phyloP scores from a whole-genome alignment of 306 rosid genomes.

The Urtica urens region DNA sequence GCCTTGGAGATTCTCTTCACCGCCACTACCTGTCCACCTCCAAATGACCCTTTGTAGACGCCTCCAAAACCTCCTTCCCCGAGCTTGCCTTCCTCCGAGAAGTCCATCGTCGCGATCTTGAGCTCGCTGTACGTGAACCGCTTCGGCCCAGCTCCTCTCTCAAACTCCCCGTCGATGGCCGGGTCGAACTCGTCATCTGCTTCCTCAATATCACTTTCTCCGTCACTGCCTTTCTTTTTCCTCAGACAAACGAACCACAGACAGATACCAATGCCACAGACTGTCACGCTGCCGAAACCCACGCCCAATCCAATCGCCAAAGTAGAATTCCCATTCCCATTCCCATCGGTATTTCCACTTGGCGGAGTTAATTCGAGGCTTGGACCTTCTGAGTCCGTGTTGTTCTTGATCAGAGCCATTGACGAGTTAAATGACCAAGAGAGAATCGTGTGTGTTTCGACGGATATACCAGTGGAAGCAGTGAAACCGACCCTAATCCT shows the following conservation, averaged over 20 bases:
- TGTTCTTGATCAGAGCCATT: not conserved
- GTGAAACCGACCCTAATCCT: constrained; percentile 10
- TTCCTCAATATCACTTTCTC: not conserved
- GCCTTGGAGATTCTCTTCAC: constrained; percentile 62
- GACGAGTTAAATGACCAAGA: constrained; percentile 15
- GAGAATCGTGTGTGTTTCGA: not conserved
- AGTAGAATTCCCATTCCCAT: not conserved
- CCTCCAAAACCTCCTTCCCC: constrained; percentile 16
- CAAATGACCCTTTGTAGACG: constrained; percentile 6
- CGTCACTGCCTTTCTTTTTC: not conserved
- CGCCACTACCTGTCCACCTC: constrained; percentile 28
- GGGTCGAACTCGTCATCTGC: not conserved
- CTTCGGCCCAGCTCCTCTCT: not conserved
- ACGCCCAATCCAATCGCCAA: not conserved
- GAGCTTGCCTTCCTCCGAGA: constrained; percentile 5
- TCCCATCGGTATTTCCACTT: not conserved
- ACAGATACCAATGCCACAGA: not conserved
- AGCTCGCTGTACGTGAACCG: constrained; percentile 5
- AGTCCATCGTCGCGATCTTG: not conserved
- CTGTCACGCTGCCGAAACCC: not conserved
- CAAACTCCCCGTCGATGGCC: constrained; percentile 3
- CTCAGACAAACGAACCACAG: not conserved
- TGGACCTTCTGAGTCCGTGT: too few relatives aligned
- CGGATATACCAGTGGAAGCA: not conserved
- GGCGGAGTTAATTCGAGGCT: not conserved